phyloP scores from a whole-genome alignment of 192 early-diverging fungal genomes.

The Gigaspora rosea region DNA sequence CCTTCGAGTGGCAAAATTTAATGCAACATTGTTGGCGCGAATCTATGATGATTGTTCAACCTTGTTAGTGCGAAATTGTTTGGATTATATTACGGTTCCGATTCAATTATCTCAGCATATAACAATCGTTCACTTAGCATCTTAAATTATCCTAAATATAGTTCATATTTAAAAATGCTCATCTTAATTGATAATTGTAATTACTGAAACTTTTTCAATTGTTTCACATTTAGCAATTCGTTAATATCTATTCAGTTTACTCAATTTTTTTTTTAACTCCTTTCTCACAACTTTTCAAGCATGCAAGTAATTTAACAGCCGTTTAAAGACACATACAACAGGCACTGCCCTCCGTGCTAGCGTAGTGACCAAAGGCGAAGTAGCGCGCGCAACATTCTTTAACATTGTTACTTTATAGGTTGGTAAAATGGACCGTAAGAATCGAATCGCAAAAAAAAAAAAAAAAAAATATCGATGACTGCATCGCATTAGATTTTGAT shows the following conservation, averaged over 20 bases:
- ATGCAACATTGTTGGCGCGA: slow-evolving; percentile 36
- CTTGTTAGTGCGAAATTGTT: neutral
- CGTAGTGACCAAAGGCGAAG: neutral
- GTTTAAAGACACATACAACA: slow-evolving; percentile 7
- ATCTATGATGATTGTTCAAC: slow-evolving; percentile 26
- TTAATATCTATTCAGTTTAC: neutral
- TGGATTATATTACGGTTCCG: neutral
- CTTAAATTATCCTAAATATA: no score
- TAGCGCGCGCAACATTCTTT: slow-evolving; percentile 19
- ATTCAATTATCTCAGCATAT: neutral
- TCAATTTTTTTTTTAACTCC: neutral
- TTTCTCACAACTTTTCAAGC: neutral
- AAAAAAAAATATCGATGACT: no score
- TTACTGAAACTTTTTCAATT: no score
- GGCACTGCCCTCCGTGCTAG: slow-evolving; percentile 2
- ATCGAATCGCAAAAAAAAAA: no score
- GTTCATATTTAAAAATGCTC: no score
- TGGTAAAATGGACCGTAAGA: neutral
- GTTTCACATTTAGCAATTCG: no score
- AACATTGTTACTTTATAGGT: neutral
- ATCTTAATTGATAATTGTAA: no score
- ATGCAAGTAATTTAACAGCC: neutral
- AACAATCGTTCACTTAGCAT: no score
- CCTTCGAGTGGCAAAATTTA: slow-evolving; percentile 30
- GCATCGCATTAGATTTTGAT: no score